Percentiles rank a stretch among this genome's conserved stretches.
Conservation (phyloP, 23 red algal genomes). For the Pyropia haitanensis region DNA sequence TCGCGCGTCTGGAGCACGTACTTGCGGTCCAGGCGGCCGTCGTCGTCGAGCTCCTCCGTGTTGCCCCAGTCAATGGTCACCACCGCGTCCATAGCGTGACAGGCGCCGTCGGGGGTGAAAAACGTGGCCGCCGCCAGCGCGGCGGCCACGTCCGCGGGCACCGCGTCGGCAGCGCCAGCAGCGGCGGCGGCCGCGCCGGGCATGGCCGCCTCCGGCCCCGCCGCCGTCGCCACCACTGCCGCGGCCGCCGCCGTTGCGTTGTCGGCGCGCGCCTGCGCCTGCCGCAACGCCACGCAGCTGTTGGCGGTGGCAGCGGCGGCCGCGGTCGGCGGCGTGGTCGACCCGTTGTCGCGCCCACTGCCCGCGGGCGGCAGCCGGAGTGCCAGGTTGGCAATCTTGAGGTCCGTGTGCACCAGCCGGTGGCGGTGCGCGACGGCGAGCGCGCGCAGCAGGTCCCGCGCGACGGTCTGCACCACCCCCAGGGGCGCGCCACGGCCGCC, state of each 20-base stretch:
- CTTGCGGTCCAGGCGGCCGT: slow-evolving; percentile 73
- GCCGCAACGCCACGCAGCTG: too few species aligned
- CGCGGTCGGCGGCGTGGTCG: too few species aligned
- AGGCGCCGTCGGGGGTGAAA: too few species aligned
- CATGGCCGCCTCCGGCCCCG: too few species aligned
- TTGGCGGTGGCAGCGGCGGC: too few species aligned
- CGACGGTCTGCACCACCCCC: slow-evolving; percentile 34
- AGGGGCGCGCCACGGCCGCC: slow-evolving; percentile 29
- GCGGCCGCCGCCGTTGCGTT: too few species aligned
- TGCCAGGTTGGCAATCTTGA: slow-evolving; percentile 85
- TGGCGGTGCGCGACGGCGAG: slow-evolving; percentile 36
- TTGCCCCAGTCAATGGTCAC: slow-evolving; percentile 93
- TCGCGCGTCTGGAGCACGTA: slow-evolving; percentile 87
- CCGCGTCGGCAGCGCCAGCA: too few species aligned
- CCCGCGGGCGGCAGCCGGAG: slow-evolving; percentile 18
- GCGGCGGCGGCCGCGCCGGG: too few species aligned
- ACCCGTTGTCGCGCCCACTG: not conserved
- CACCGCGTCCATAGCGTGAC: slow-evolving; percentile 19
- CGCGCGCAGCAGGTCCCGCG: slow-evolving; percentile 36
- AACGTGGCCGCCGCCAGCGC: too few species aligned
- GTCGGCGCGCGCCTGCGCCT: too few species aligned
- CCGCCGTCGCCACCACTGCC: too few species aligned
- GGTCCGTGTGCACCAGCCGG: slow-evolving; percentile 85
- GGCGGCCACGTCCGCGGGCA: too few species aligned
- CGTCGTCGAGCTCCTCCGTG: slow-evolving; percentile 76